A percentile compares a stretch with the other conserved stretches of the same genome.
Evolutionary conservation across 768 basidiomycete species (phyloP).

Genomic region (Pisolithus orientalis): DNA sequence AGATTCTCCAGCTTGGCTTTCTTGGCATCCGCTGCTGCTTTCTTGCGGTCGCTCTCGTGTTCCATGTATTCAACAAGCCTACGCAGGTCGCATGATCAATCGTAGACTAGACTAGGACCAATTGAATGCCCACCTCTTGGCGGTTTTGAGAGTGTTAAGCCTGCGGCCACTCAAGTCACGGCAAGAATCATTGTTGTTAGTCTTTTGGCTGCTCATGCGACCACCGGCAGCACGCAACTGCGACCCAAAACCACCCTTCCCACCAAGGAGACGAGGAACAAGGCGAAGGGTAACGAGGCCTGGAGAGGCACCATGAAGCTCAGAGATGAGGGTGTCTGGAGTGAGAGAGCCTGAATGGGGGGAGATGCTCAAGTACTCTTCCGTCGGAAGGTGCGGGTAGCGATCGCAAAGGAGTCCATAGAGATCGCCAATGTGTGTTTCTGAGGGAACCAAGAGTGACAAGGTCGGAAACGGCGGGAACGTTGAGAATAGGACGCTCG

Average conservation of each 20-base stretch:
- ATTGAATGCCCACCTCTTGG: slow-evolving; percentile 66
- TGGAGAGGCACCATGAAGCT: slow-evolving; percentile 26
- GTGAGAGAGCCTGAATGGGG: slow-evolving; percentile 31
- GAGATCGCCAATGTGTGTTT: slow-evolving; percentile 36
- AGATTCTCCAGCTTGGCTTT: slow-evolving; percentile 79
- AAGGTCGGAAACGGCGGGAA: slow-evolving; percentile 58
- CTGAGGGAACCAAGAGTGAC: slow-evolving; percentile 38
- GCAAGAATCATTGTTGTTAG: slow-evolving; percentile 92
- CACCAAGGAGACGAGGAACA: slow-evolving; percentile 71
- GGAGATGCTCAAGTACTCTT: slow-evolving; percentile 37
- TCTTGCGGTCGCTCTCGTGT: slow-evolving; percentile 72
- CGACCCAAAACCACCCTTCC: slow-evolving; percentile 97
- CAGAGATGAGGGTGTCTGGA: slow-evolving; percentile 28
- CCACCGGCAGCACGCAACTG: slow-evolving; percentile 96
- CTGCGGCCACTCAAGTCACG: slow-evolving; percentile 86
- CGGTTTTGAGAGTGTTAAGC: slow-evolving; percentile 92
- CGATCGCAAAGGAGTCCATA: slow-evolving; percentile 39
- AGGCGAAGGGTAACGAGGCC: slow-evolving; percentile 63
- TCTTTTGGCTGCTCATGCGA: slow-evolving; percentile 94
- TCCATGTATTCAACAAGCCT: slow-evolving; percentile 87
- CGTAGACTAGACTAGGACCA: neutral
- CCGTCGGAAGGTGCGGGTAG: slow-evolving; percentile 41
- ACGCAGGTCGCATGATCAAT: neutral
- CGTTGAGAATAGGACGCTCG: slow-evolving; percentile 50
- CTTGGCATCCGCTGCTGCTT: slow-evolving; percentile 70